Base-by-base conservation (phyloP, 2,329 filamentous ascomycete genomes). In the Verticillium alfalfae region DNA sequence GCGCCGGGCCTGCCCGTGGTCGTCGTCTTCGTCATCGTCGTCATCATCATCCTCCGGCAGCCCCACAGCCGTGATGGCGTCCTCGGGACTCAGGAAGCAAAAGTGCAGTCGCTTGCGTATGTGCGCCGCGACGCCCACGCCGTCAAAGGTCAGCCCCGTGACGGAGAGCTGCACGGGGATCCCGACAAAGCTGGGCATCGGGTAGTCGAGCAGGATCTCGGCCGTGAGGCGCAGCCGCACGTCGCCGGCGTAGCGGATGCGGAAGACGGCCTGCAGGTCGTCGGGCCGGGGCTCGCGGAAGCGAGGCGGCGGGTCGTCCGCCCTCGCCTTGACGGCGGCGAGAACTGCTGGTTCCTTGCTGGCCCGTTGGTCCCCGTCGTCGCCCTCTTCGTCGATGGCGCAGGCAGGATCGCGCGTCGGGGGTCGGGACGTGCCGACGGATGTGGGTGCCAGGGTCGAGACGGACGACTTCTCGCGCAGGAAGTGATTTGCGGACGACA, bases 141-240 rank as follows among this genome's bases (percentile, higher is more conserved):
- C 95, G 72, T 99, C 94, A 76, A 99, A 99, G 0, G 91, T 93
- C 63, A 99, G 78, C 0, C 95, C 95, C 0, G 95, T 98, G 67
- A 99, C 96, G 73, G 94, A 97, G 34, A 99, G 82, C 74, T 95
- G 94, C 56, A 99, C 84, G 1, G 95, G 95, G 64, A 99, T 94
- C 13, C 93, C 93, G 2, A 98, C 94, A 70, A 99, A 99, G 78
- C 92, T 96, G 49, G 93, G 93, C 92, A 98, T 98, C 1, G 95
- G 95, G 73, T 99, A 99, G 76, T 99, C 95, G 38, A 99, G 87
- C 37, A 98, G 81, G 52, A 99, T 97, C 76, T 98, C 93, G 0
- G 95, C 93, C 31, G 95, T 98, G 58, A 99, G 81, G 64, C 93
- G 92, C 62, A 99, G 84, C 67, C 88, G 88, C 62, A 99, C 84